A percentile compares a stretch with the other conserved stretches of the same genome.
Conservation (phyloP, 768 basidiomycete genomes). For the Symmetrospora coprosmae region DNA sequence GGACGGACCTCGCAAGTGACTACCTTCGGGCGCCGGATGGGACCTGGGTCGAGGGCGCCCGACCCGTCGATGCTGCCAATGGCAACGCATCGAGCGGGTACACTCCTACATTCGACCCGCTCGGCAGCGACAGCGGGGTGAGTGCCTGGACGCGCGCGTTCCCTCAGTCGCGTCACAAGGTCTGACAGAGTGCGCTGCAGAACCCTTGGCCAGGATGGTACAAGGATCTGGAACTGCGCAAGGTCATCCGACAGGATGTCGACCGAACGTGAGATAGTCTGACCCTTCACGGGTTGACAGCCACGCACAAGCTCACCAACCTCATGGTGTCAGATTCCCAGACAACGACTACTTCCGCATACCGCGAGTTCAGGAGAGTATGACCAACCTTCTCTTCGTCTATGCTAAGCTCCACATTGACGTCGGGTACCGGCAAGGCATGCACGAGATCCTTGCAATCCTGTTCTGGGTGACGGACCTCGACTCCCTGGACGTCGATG, state of each 20-base stretch:
- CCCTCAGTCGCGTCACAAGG: not conserved
- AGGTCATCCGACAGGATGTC: conserved; percentile 82
- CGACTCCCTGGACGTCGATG: conserved; percentile 48
- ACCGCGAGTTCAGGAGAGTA: conserved; percentile 54
- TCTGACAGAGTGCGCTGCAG: conserved; percentile 39
- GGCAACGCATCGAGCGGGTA: conserved; percentile 59
- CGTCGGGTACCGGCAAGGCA: conserved; percentile 91
- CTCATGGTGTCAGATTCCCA: conserved; percentile 55
- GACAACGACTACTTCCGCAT: conserved; percentile 82
- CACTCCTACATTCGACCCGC: conserved; percentile 35
- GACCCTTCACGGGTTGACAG: too few species aligned
- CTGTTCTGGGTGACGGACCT: conserved; percentile 68
- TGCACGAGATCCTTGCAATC: conserved; percentile 91
- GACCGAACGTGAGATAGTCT: conserved; percentile 81
- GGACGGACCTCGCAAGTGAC: conserved; percentile 48
- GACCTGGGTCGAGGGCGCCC: conserved; percentile 54
- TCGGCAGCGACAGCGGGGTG: conserved; percentile 50
- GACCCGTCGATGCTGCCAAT: conserved; percentile 45
- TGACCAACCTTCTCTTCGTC: conserved; percentile 78
- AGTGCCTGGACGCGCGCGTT: not conserved
- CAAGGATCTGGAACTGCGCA: conserved; percentile 68
- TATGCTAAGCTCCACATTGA: conserved; percentile 63
- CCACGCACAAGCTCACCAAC: not conserved
- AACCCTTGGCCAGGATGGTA: conserved; percentile 98
- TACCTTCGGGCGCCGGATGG: conserved; percentile 76